Evolutionary conservation across 2,329 filamentous ascomycete genomes (phyloP), one percentile per base, ranked within the genome.

Genomic region (Plectosphaerella plurivora): DNA sequence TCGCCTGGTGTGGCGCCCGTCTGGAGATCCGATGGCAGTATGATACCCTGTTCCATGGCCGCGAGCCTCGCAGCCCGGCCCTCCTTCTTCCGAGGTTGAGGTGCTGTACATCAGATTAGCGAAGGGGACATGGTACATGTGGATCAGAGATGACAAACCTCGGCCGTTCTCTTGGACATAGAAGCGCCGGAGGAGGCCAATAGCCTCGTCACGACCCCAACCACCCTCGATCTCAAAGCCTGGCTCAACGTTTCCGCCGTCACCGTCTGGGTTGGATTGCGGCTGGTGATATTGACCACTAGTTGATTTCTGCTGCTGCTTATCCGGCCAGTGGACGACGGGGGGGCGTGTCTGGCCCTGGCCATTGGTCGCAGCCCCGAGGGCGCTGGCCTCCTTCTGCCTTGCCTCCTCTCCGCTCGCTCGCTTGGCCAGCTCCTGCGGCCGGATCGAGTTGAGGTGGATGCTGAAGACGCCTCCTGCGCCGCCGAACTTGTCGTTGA

Each of bases 141-240:
- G 14, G 14, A 3, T 39, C 18, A 44, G 28, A 8, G 28, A 8
- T 36, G 25, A 63, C 75, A 61, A 73, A 89, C 89, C 90, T 77
- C 94, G 89, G 58, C 89, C 91, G 70, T 99, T 99, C 71, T 99
- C 92, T 71, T 99, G 94, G 33, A 99, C 89, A 68, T 99, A 99
- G 70, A 99, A 99, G 54, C 93, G 86, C 57, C 95, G 82, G 59
- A 99, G 77, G 59, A 99, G 72, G 69, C 93, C 92, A 55, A 99
- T 95, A 5, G 94, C 93, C 65, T 97, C 93, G 63, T 96, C 89
- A 46, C 91, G 83, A 62, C 91, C 90, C 75, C 95, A 87, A 1
- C 92, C 93, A 39, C 92, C 91, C 65, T 91, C 87, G 52, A 91
- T 91, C 45, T 88, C 85, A 66, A 89, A 97, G 5, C 89, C 84